These are phyloP conservation scores for Malbranchea cinnamomea DNA, from an alignment of 2,329 filamentous ascomycete species.

Conservation along the genomic window DNA sequence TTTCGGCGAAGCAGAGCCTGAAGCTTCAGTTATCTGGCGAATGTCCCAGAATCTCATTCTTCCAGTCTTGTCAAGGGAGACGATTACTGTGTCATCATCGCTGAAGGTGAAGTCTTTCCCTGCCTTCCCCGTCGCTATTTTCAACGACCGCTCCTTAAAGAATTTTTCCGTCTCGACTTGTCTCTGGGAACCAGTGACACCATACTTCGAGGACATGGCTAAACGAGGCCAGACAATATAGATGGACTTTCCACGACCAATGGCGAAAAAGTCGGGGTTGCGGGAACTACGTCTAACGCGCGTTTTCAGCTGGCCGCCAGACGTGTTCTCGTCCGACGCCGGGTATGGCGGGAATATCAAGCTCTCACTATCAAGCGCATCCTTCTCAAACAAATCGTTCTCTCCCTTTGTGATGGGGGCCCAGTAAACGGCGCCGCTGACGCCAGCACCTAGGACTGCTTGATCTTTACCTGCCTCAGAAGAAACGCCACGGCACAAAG, in stretches of 20 bases:
- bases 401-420: constrained; percentile 61
- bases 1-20: constrained; percentile 28
- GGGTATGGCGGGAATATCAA: constrained; percentile 80
- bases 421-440: constrained; percentile 97
- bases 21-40: constrained; percentile 50
- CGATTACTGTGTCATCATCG: constrained; percentile 86
- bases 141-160: constrained; percentile 70
- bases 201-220: constrained; percentile 36
- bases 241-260: constrained; percentile 91
- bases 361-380: constrained; percentile 67
- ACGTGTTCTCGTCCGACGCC: constrained; percentile 75
- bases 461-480: constrained; percentile 48
- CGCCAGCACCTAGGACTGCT: constrained; percentile 77
- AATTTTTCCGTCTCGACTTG: constrained; percentile 77
- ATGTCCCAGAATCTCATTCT: constrained; percentile 98
- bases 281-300: constrained; percentile 77
- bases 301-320: constrained; percentile 88
- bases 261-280: constrained; percentile 86
- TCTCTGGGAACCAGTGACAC: constrained; percentile 35
- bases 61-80: constrained; percentile 91
- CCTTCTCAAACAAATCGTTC: constrained; percentile 64
- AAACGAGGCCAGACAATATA: constrained; percentile 60
- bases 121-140: constrained; percentile 93
- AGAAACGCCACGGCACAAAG: constrained; percentile 53
- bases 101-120: constrained; percentile 98